Conservation (phyloP, 1,284 basidiomycete species). For the Puccinia horiana region DNA sequence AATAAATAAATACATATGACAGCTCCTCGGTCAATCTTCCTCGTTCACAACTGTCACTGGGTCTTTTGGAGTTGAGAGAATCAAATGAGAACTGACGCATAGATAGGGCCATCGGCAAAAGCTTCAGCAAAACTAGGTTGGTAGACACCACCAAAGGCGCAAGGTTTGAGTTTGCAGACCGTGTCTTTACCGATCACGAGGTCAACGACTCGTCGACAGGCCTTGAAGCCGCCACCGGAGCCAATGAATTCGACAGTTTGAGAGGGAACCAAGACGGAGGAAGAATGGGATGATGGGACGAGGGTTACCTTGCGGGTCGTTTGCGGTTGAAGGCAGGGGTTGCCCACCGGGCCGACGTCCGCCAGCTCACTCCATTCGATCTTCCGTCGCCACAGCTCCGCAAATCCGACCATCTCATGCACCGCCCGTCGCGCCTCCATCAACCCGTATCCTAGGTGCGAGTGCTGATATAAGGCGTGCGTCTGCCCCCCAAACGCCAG, state of each 20-base stretch:
- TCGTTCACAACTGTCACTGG: background rate
- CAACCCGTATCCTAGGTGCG: slow-evolving; percentile 91
- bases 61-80: background rate
- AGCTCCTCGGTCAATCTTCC: background rate
- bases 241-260: slow-evolving; percentile 80
- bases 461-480: slow-evolving; percentile 86
- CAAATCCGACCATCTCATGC: slow-evolving; percentile 86
- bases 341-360: slow-evolving; percentile 62
- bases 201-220: slow-evolving; percentile 80
- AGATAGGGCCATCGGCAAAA: slow-evolving; percentile 65
- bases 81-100: slow-evolving; percentile 53
- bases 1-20: slow-evolving; percentile 62
- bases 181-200: slow-evolving; percentile 95
- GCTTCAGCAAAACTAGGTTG: slow-evolving; percentile 90
- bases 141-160: slow-evolving; percentile 96
- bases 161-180: slow-evolving; percentile 85
- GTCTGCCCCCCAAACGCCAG: slow-evolving; percentile 72
- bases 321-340: slow-evolving; percentile 78
- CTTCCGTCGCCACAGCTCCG: slow-evolving; percentile 64
- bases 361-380: slow-evolving; percentile 60
- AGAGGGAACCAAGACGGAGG: slow-evolving; percentile 56
- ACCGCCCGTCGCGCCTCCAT: slow-evolving; percentile 85
- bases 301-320: slow-evolving; percentile 71
- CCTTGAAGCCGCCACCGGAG: slow-evolving; percentile 77
- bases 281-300: slow-evolving; percentile 62